Percentiles rank a stretch among this genome's conserved stretches.
Conservation (phyloP, 2,329 filamentous ascomycete species). For the Fusarium neocosmosporiellum region DNA sequence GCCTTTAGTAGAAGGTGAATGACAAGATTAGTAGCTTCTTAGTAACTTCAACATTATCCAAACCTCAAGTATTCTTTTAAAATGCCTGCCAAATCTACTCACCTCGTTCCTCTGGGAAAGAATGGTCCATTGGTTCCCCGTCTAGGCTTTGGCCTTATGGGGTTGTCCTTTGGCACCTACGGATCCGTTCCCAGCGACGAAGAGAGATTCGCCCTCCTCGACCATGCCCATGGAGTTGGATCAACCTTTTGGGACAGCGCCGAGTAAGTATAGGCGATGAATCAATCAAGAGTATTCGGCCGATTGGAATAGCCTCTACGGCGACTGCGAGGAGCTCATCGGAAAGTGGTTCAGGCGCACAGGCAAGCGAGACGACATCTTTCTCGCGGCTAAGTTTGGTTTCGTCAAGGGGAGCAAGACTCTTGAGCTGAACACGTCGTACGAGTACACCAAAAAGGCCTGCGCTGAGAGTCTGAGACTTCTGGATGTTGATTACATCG, state of each 20-base stretch:
- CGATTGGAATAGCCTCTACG: conserved; percentile 49
- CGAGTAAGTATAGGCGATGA: conserved; percentile 38
- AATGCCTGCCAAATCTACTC: not conserved
- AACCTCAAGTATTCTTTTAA: not conserved
- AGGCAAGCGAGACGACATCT: conserved; percentile 55
- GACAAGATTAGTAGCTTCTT: not conserved
- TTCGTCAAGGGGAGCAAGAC: conserved; percentile 20
- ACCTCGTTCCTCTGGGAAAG: conserved; percentile 52
- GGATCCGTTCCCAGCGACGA: conserved; percentile 52
- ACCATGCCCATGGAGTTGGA: conserved; percentile 58
- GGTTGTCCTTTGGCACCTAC: conserved; percentile 40
- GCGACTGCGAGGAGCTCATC: conserved; percentile 58
- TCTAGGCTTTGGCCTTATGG: conserved; percentile 65
- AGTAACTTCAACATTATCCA: no score
- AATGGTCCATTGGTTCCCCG: conserved; percentile 61
- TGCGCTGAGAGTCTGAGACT: conserved; percentile 49
- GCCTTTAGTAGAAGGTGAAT: not conserved
- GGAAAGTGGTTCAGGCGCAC: conserved; percentile 60
- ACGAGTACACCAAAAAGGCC: conserved; percentile 23
- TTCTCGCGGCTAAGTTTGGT: conserved; percentile 54
- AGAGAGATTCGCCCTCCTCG: conserved; percentile 61
- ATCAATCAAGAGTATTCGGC: rapidly evolving
- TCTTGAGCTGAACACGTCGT: conserved; percentile 3
- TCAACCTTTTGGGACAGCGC: conserved; percentile 61
- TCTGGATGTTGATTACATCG: conserved; percentile 58